Percentiles rank a stretch among this genome's conserved stretches.
phyloP scores from a whole-genome alignment of 2,329 filamentous ascomycete genomes.

The Herpotrichia juniperi region DNA sequence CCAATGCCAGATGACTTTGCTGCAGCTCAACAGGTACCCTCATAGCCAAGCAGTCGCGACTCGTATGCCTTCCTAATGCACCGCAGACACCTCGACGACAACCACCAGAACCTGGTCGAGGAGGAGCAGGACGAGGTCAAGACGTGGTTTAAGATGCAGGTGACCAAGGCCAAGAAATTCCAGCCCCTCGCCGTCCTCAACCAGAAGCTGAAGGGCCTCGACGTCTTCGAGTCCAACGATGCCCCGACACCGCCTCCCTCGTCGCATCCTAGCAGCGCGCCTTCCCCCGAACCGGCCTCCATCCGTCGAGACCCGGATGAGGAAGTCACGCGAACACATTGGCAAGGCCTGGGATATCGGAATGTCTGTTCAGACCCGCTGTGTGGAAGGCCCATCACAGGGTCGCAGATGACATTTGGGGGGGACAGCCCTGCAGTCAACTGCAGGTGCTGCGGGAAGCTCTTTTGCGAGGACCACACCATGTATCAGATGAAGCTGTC shows the following conservation, averaged over 20 bases:
- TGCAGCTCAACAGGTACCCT: conserved; percentile 75
- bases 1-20: conserved; percentile 73
- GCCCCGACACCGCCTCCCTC: conserved; percentile 54
- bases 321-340: conserved; percentile 84
- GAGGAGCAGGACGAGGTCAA: conserved; percentile 93
- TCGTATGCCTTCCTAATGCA: too few species aligned
- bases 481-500: conserved; percentile 99
- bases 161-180: conserved; percentile 90
- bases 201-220: conserved; percentile 89
- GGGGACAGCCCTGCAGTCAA: conserved; percentile 85
- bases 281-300: conserved; percentile 33
- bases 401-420: conserved; percentile 68
- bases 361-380: conserved; percentile 87
- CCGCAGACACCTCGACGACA: conserved; percentile 79
- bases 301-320: conserved; percentile 77
- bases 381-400: conserved; percentile 62
- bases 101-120: conserved; percentile 86
- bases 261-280: conserved; percentile 39
- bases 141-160: conserved; percentile 95
- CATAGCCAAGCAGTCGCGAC: too few species aligned
- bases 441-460: conserved; percentile 86
- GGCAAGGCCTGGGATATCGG: conserved; percentile 77
- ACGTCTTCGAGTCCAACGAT: conserved; percentile 93
- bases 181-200: conserved; percentile 90
- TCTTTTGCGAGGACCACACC: conserved; percentile 97